phyloP scores from a whole-genome alignment of 2,329 filamentous ascomycete genomes.

The Colletotrichum somersetense region DNA sequence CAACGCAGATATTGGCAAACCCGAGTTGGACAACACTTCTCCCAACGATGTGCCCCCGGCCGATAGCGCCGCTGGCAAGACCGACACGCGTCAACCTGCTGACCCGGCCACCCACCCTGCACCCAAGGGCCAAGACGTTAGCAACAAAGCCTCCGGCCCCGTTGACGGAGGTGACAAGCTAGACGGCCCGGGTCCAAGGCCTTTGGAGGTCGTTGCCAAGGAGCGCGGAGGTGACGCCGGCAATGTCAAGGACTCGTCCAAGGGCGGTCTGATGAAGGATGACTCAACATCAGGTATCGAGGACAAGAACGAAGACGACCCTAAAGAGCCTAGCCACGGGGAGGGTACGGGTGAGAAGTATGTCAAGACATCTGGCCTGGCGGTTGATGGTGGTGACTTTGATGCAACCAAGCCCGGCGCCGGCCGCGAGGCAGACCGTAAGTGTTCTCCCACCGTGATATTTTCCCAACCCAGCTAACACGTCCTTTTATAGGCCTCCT shows the following conservation, averaged over 20 bases:
- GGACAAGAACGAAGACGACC: slow-evolving; percentile 42
- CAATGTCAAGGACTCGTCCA: slow-evolving; percentile 28
- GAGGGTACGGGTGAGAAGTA: slow-evolving; percentile 68
- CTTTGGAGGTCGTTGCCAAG: slow-evolving; percentile 54
- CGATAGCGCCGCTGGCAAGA: slow-evolving; percentile 50
- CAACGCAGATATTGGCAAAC: slow-evolving; percentile 44
- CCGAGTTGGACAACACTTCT: slow-evolving; percentile 42
- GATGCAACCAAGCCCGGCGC: slow-evolving; percentile 74
- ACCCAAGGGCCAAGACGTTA: slow-evolving; percentile 53
- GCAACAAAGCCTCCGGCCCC: slow-evolving; percentile 48
- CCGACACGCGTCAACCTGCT: slow-evolving; percentile 56
- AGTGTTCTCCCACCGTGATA: slow-evolving; percentile 44
- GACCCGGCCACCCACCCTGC: slow-evolving; percentile 52
- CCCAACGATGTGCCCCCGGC: slow-evolving; percentile 39
- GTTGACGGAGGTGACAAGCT: slow-evolving; percentile 53
- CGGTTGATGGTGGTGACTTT: slow-evolving; percentile 76
- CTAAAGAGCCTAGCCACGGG: slow-evolving; percentile 42
- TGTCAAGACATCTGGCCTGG: slow-evolving; percentile 69
- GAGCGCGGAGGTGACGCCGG: slow-evolving; percentile 52
- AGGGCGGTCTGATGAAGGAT: slow-evolving; percentile 38
- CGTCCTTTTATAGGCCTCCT: slow-evolving; percentile 59
- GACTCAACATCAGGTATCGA: slow-evolving; percentile 34
- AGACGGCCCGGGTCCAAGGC: slow-evolving; percentile 59
- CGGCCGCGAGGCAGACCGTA: slow-evolving; percentile 75
- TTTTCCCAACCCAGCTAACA: slow-evolving; percentile 42